Evolutionary conservation across 176 grass and related monocot species (phyloP), one percentile per base, ranked within the genome.

Genomic region (Aechmea fasciata): DNA sequence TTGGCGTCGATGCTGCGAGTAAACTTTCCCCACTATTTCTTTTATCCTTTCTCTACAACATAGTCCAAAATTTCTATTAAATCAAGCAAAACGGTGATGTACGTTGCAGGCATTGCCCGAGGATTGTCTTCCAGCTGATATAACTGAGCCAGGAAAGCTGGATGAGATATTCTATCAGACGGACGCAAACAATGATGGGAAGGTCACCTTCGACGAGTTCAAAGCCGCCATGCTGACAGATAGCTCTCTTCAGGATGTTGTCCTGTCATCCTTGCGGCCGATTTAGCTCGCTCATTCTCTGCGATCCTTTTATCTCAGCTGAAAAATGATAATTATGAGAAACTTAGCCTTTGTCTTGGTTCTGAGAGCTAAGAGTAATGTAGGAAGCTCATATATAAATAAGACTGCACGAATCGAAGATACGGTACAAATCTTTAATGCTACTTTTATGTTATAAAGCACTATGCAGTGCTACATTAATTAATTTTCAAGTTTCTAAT

Each of bases 1-100:
- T 72, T 91, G 74, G 81, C 88, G 7, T 87, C 88, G 8, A 91
- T 91, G 81, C 78, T 91, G 57, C 78, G 88, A 77, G 88, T 91
- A 84, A 87, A 71, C 26, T 0, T 48, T 13, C 15, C 13, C 3
- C 47, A 15, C 3, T 26, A 22, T 18, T 11, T 3, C 1, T 4
- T 9, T 62, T 19, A 0, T 19, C 63, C 1, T 13, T 1, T 9
- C 6, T 10, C 11, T 9, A 24, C 11, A 3, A 54, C 28, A 50
- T 12, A 69, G 11, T 53, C 25, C 20, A 11, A 3, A 24, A 9
- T 15, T 67, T 75, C 6, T 14, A 22, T 71, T 9, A 84, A 26
- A 8, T 24, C 71, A 33, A 55, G 49, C 26, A 66, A 48, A 15
- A 1, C 47, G 57, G 48, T 29, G 63, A 11, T 52, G 62, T 61